Percentiles rank a stretch among this genome's conserved stretches.
phyloP scores from a whole-genome alignment of 148 eudicot species.

The Camellia japonica region DNA sequence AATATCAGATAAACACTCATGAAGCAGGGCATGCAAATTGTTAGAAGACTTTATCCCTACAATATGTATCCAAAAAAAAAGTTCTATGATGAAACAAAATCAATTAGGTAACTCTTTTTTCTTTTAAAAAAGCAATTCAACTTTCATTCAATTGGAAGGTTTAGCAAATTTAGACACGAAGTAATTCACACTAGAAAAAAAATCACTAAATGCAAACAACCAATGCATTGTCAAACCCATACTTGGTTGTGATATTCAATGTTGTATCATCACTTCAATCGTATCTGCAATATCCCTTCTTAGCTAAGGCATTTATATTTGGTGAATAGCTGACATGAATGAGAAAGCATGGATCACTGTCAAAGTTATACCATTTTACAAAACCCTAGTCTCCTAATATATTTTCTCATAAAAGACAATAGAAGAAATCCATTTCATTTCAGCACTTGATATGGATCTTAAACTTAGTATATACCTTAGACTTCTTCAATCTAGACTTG shows the following conservation, averaged over 20 bases:
- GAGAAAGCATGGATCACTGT: background rate
- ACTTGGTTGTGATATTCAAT: background rate
- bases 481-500: conserved; percentile 88
- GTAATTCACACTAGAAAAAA: background rate
- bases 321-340: background rate
- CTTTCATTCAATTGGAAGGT: too few relatives aligned
- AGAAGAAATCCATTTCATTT: too few relatives aligned
- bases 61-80: background rate
- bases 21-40: background rate
- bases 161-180: background rate
- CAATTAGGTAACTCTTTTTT: background rate
- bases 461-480: conserved; percentile 54
- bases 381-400: too few relatives aligned
- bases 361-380: background rate
- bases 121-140: background rate
- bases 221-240: background rate
- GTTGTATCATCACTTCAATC: background rate
- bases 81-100: background rate
- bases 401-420: too few relatives aligned
- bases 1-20: too few relatives aligned
- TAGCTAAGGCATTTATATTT: background rate
- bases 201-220: background rate
- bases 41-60: background rate
- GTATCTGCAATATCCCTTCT: background rate
- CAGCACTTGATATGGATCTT: too few relatives aligned